These are phyloP conservation scores for Zymoseptoria crescenta DNA, from an alignment of 2,329 filamentous ascomycete genomes.

Conservation along the genomic window DNA sequence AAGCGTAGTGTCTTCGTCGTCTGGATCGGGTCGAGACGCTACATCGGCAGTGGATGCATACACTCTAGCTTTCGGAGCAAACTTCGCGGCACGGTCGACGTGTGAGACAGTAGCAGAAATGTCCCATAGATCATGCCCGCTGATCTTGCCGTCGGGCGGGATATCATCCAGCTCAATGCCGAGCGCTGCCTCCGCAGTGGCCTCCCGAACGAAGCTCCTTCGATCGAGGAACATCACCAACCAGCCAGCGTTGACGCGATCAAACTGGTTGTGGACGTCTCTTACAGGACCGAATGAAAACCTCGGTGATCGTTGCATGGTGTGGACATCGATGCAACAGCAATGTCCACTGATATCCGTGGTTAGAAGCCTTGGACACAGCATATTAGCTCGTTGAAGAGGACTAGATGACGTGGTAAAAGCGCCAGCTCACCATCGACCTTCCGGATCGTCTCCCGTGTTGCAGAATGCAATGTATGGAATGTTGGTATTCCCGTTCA, in stretches of 20 bases:
- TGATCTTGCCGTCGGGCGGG: conserved; percentile 11
- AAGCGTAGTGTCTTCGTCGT: neutral
- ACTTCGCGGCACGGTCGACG: conserved; percentile 1
- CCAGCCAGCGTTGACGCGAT: conserved; percentile 31
- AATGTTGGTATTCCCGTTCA: conserved; percentile 42
- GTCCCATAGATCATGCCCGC: conserved; percentile 22
- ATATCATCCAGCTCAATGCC: conserved; percentile 16
- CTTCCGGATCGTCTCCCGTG: conserved; percentile 47
- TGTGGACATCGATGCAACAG: conserved; percentile 24
- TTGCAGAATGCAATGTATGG: conserved; percentile 53
- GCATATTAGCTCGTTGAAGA: neutral
- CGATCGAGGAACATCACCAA: conserved; percentile 32
- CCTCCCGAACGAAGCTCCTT: conserved; percentile 26
- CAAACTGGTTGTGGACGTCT: conserved; percentile 11
- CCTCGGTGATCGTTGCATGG: conserved; percentile 15
- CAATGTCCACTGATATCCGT: conserved; percentile 43
- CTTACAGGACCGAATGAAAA: conserved; percentile 17
- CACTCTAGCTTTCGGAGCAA: neutral
- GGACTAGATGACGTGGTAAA: neutral
- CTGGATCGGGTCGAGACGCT: neutral
- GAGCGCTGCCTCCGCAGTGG: conserved; percentile 17
- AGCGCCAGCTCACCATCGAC: conserved; percentile 35
- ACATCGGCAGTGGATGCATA: neutral
- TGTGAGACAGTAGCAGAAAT: conserved; percentile 20
- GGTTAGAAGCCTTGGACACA: conserved; percentile 37